Base-by-base conservation (phyloP, 129 eudicot genomes). In the Deinandra increscens region DNA sequence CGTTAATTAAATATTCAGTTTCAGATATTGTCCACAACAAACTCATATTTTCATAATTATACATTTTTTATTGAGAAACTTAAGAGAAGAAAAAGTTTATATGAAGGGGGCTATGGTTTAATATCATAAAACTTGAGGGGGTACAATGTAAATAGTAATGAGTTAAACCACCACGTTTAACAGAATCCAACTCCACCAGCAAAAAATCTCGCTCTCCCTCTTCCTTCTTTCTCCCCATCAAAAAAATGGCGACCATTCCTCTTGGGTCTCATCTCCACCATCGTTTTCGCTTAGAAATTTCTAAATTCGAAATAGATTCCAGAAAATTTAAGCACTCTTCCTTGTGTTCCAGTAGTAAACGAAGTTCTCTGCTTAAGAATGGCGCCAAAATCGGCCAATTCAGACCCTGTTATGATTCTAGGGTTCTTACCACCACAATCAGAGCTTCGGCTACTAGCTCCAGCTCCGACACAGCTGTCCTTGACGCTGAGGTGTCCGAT, bases 191-290 rank as follows among this genome's bases (percentile, higher is more conserved):
- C 26, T 62, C 50, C 37, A 38, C 50, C 70, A 56, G 69, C 80
- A 68, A 45, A 61, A 60, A 37, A 69, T 20, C 70, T 36, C n/a
- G n/a, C n/a, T n/a, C n/a, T n/a, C n/a, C n/a, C n/a, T n/a, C n/a
- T 34, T 68, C 64, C 18, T 1, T 33, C 48, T 49, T 60, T 26
- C 58, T 9, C 49, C 33, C 49, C 68, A n/a, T 26, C 6, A 15
- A 49, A 81, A 60, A 26, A 54, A 86, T 86, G 94, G 77, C 91
- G 23, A 79, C 79, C n/a, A 68, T 84, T 54, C 60, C 83, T 38
- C 60, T 82, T 10, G 84, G 80, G 64, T 80, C 84, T 53, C 81
- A 84, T 73, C 43, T 81, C 60, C 81, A 60, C 81, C 86, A 70
- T 67, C 55, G 42, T 73, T 55, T 63, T 75, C 58, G 68, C 59